Percentiles rank a stretch among this genome's conserved stretches.
These are phyloP conservation scores for Albatrellus ellisii DNA, from an alignment of 768 basidiomycete genomes.

Conservation along the genomic window DNA sequence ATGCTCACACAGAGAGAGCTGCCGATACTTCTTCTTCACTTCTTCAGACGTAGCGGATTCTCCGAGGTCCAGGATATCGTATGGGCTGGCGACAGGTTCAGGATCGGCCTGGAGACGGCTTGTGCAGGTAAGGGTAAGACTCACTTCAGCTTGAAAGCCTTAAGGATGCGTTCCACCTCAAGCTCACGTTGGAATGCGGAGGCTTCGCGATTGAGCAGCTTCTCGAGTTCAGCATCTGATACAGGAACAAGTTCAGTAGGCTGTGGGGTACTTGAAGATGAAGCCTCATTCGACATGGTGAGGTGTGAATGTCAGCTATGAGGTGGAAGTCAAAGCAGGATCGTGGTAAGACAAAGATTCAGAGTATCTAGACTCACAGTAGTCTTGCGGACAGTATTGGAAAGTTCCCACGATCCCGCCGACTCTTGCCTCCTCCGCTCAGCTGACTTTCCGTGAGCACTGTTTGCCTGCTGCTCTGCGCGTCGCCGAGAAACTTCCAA, in stretches of 20 bases:
- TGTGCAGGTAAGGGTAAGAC: slow-evolving; percentile 16
- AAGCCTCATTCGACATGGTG: no score
- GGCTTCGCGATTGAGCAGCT: slow-evolving; percentile 65
- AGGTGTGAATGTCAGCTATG: no score
- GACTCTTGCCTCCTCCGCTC: no score
- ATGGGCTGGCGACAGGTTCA: slow-evolving; percentile 45
- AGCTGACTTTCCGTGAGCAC: no score
- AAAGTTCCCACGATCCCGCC: no score
- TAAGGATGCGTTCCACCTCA: slow-evolving; percentile 84
- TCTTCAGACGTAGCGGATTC: slow-evolving; percentile 61
- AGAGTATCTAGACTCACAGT: no score
- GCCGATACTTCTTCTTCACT: slow-evolving; percentile 81
- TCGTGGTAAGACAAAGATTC: no score
- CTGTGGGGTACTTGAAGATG: not conserved
- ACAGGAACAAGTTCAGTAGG: no score
- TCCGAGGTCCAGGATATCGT: slow-evolving; percentile 82
- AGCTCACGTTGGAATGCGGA: slow-evolving; percentile 79
- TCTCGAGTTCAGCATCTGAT: slow-evolving; percentile 56
- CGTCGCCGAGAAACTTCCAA: no score
- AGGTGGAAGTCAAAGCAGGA: no score
- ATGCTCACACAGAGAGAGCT: slow-evolving; percentile 69
- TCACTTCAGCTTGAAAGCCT: slow-evolving; percentile 93
- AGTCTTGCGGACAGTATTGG: no score
- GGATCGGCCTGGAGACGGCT: not conserved
- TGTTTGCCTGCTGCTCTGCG: no score